These are phyloP conservation scores for Botryosphaeria dothidea DNA, from an alignment of 2,329 filamentous ascomycete species.

Conservation along the genomic window DNA sequence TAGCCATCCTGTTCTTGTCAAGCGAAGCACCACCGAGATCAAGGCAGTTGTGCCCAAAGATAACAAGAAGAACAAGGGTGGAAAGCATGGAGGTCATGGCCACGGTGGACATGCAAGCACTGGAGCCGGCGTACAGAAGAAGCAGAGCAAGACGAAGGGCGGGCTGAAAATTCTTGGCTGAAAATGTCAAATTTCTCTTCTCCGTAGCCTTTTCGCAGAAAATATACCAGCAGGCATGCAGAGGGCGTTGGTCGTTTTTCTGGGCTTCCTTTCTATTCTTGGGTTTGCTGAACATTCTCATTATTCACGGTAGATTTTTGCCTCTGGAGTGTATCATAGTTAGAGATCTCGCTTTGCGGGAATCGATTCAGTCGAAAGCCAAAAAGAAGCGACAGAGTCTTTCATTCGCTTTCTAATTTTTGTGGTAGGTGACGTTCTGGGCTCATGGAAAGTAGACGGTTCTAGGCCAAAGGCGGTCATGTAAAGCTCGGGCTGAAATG, in stretches of 20 bases:
- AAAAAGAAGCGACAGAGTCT: background rate
- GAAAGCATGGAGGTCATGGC: constrained; percentile 30
- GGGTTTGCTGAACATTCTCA: background rate
- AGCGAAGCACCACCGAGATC: constrained; percentile 89
- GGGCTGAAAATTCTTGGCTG: constrained; percentile 40
- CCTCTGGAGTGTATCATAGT: background rate
- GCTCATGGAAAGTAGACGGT: background rate
- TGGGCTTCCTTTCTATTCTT: background rate
- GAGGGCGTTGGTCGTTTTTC: background rate
- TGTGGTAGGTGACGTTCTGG: no score
- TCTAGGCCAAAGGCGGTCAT: background rate
- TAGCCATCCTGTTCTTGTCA: constrained; percentile 86
- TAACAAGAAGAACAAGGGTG: constrained; percentile 48
- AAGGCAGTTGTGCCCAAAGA: constrained; percentile 66
- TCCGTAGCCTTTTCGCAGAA: background rate
- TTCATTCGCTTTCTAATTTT: no score
- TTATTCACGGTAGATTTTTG: background rate
- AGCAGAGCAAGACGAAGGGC: constrained; percentile 41
- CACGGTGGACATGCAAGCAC: constrained; percentile 38
- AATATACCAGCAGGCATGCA: background rate
- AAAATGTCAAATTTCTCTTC: constrained; percentile 3
- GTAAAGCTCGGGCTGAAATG: background rate
- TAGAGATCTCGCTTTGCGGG: background rate
- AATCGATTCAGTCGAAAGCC: background rate
- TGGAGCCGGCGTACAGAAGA: constrained; percentile 40